A percentile compares a stretch with the other conserved stretches of the same genome.
phyloP scores from a whole-genome alignment of 192 early-diverging fungal species.

The Coemansia sp. region DNA sequence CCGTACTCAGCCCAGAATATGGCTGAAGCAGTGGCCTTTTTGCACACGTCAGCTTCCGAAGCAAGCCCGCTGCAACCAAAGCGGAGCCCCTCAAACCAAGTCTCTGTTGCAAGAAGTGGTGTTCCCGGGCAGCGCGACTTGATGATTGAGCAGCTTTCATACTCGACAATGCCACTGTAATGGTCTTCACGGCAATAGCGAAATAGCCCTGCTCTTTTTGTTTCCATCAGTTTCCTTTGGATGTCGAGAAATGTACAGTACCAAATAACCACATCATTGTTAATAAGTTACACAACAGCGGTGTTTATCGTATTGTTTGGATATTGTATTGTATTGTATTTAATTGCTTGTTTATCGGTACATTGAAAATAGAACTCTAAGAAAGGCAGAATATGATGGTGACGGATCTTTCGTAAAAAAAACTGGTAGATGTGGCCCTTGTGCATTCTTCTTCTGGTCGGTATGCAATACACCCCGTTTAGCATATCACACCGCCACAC shows the following conservation, averaged over 20 bases:
- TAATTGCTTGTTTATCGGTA: neutral
- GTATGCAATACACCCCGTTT: neutral
- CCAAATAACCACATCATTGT: neutral
- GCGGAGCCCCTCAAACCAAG: conserved; percentile 7
- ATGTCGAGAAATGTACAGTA: conserved; percentile 5
- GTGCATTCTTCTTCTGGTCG: neutral
- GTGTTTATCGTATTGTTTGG: neutral
- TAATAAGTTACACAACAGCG: neutral
- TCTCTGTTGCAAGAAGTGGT: conserved; percentile 38
- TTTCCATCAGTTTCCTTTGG: neutral
- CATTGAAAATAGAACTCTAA: neutral
- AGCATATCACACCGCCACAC: neutral
- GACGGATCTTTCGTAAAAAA: neutral
- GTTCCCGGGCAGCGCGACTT: conserved; percentile 41
- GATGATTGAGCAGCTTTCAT: conserved; percentile 44
- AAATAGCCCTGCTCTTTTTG: neutral
- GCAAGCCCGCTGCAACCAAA: conserved; percentile 10
- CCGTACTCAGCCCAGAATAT: neutral
- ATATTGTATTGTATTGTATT: neutral
- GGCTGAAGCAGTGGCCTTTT: neutral
- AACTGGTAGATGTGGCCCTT: neutral
- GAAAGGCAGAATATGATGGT: neutral
- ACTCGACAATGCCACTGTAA: conserved; percentile 20
- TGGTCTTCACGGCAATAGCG: neutral
- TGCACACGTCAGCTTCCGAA: conserved; percentile 14